Evolutionary conservation across 352 stramenopile species (phyloP).

Genomic region (Globisporangium irregulare): DNA sequence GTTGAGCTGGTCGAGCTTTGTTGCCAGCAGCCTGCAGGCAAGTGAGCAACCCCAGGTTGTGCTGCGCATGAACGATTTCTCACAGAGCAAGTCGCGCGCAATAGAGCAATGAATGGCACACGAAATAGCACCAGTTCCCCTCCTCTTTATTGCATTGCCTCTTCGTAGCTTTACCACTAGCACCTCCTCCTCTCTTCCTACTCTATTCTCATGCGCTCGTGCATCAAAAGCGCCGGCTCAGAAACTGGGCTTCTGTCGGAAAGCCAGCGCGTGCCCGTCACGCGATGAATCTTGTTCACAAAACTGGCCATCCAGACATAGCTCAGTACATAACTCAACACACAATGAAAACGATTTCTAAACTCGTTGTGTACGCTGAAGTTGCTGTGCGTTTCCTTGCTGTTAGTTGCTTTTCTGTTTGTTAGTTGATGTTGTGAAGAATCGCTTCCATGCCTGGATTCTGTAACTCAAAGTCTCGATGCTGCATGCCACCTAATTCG

Average conservation of each 20-base stretch:
- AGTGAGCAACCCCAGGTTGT: neutral
- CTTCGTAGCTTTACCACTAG: neutral
- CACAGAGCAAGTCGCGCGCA: neutral
- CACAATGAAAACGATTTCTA: neutral
- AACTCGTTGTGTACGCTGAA: neutral
- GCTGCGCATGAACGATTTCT: neutral
- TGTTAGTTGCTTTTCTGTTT: neutral
- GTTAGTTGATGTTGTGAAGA: neutral
- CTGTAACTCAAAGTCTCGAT: neutral
- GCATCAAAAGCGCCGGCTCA: neutral
- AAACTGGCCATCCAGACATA: neutral
- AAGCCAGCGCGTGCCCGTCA: neutral
- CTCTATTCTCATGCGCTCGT: neutral
- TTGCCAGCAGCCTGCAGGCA: neutral
- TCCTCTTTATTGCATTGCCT: neutral
- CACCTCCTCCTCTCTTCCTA: neutral
- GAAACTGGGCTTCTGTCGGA: neutral
- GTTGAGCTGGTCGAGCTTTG: neutral
- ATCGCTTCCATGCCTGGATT: neutral
- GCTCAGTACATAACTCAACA: neutral
- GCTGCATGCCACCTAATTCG: neutral
- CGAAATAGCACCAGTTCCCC: neutral
- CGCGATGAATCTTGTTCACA: neutral
- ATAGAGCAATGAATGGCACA: neutral
- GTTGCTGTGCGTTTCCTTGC: too few species aligned